Percentiles rank a stretch among this genome's conserved stretches.
These are phyloP conservation scores for Gynochthodes officinalis DNA, from an alignment of 257 asterid genomes.

Conservation along the genomic window DNA sequence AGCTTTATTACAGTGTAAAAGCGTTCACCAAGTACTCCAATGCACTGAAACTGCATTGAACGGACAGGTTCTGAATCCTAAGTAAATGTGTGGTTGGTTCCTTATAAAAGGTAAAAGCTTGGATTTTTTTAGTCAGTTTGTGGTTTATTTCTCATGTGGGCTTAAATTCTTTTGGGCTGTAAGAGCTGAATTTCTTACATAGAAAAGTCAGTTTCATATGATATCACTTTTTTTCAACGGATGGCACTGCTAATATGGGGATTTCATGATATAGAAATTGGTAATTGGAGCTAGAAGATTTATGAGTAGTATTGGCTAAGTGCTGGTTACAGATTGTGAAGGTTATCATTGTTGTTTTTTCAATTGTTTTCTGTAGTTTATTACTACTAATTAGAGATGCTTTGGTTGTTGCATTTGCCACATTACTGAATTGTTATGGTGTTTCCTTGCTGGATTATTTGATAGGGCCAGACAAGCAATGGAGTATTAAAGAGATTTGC, in stretches of 20 bases:
- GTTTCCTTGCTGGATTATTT: constrained; percentile 1
- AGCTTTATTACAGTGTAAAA: neutral
- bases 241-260: neutral
- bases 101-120: neutral
- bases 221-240: neutral
- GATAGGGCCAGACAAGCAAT: constrained; percentile 47
- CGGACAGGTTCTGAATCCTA: neutral
- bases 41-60: neutral
- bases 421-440: neutral
- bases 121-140: neutral
- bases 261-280: neutral
- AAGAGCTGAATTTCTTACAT: neutral
- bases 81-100: neutral
- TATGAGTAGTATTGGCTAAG: neutral
- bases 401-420: neutral
- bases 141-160: neutral
- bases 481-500: constrained; percentile 58
- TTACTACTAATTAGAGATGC: neutral
- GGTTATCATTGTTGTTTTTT: neutral
- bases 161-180: neutral
- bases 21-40: neutral
- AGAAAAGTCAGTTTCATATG: neutral
- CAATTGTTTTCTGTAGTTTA: too few species aligned
- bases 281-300: neutral
- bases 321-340: neutral